phyloP scores from a whole-genome alignment of 2,329 filamentous ascomycete genomes.

The Sporothrix pseudoabietina region DNA sequence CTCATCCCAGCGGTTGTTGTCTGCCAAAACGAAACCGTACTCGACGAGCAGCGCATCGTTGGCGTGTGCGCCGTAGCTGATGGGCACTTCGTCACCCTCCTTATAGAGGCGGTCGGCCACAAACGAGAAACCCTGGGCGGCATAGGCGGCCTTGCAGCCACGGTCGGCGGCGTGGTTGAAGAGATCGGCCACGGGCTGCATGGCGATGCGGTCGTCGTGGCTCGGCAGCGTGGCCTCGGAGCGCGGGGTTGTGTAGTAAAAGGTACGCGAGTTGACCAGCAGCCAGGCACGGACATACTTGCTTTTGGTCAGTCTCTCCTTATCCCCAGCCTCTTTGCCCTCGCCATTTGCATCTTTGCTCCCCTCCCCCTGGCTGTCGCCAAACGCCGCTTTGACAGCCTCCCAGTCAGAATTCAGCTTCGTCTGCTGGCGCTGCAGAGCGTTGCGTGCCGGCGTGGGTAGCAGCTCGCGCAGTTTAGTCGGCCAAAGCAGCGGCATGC shows the following conservation, averaged over 20 bases:
- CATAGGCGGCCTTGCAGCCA: constrained; percentile 56
- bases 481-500: constrained; percentile 55
- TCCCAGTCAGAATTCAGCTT: constrained; percentile 49
- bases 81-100: constrained; percentile 65
- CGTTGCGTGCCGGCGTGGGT: constrained; percentile 46
- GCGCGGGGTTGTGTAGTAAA: constrained; percentile 56
- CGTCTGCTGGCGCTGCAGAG: constrained; percentile 56
- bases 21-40: constrained; percentile 55
- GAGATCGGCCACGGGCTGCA: constrained; percentile 72
- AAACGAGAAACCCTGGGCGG: constrained; percentile 56
- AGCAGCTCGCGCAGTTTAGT: constrained; percentile 50
- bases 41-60: constrained; percentile 75
- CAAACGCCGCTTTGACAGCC: constrained; percentile 35
- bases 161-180: constrained; percentile 59
- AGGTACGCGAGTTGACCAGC: constrained; percentile 63
- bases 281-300: constrained; percentile 57
- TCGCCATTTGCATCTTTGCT: neutral
- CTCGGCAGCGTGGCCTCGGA: constrained; percentile 47
- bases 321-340: neutral
- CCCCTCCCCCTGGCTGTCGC: constrained; percentile 16
- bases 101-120: constrained; percentile 53
- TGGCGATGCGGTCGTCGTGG: constrained; percentile 63
- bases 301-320: constrained; percentile 32
- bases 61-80: constrained; percentile 69
- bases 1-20: constrained; percentile 53